These are phyloP conservation scores for Tubosaeta sp. DNA, from an alignment of 768 basidiomycete genomes.

Conservation along the genomic window DNA sequence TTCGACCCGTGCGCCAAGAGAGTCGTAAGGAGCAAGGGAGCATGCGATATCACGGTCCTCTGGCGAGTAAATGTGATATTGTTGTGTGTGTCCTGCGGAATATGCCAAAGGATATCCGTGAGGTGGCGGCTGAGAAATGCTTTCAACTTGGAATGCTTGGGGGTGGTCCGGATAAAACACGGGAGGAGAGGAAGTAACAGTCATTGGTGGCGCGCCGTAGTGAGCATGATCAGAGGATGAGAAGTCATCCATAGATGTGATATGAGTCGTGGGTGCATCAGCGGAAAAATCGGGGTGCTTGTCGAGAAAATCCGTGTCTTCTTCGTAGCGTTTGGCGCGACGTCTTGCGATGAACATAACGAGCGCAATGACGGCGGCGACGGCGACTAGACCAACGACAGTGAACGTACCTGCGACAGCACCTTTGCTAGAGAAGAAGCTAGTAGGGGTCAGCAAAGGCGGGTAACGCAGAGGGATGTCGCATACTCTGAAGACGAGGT, in stretches of 20 bases:
- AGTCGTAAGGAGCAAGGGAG: slow-evolving; percentile 21
- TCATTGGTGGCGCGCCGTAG: slow-evolving; percentile 18
- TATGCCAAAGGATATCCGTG: slow-evolving; percentile 1
- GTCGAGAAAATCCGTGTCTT: slow-evolving; percentile 29
- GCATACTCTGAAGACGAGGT: slow-evolving; percentile 23
- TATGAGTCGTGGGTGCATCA: slow-evolving; percentile 10
- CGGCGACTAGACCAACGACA: slow-evolving; percentile 34
- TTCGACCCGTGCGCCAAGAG: slow-evolving; percentile 5
- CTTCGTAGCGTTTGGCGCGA: slow-evolving; percentile 24
- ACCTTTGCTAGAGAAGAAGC: slow-evolving; percentile 45
- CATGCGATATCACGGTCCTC: slow-evolving; percentile 24
- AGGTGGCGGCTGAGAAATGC: slow-evolving; percentile 1
- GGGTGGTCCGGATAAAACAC: slow-evolving; percentile 25
- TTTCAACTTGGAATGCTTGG: slow-evolving; percentile 3
- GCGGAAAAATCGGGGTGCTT: slow-evolving; percentile 9
- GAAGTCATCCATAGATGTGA: slow-evolving; percentile 11
- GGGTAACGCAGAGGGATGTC: no score
- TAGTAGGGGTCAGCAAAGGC: slow-evolving; percentile 9
- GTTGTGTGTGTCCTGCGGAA: slow-evolving; percentile 7
- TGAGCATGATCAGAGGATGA: slow-evolving; percentile 22
- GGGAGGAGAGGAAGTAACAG: slow-evolving; percentile 10
- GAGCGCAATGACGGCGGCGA: slow-evolving; percentile 30
- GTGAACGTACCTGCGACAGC: slow-evolving; percentile 46
- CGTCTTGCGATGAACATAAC: slow-evolving; percentile 28
- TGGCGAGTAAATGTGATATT: slow-evolving; percentile 20